Evolutionary conservation across 306 rosid genomes (phyloP), one percentile per base, ranked within the genome.

Genomic region (Heteromeles arbutifolia): DNA sequence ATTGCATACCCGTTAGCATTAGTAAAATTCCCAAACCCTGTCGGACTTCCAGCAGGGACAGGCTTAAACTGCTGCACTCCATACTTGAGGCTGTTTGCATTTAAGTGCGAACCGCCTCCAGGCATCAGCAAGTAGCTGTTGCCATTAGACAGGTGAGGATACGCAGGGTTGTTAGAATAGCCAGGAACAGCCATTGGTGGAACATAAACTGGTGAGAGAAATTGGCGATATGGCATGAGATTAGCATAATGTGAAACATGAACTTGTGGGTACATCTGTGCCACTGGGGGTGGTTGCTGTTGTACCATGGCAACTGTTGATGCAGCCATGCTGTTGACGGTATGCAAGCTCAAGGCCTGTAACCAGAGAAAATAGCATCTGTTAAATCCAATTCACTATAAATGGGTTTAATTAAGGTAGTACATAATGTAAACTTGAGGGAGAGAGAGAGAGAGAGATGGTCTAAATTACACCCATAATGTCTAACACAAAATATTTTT

Each of bases 101-200:
- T 96, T 61, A 90, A 86, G 87, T 96, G 96, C 50, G 98, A 88
- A 62, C 91, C 85, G 39, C 97, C 98, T 54, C 97, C 97, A 21
- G 98, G 96, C 98, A 96, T 96, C 88, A 96, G 81, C 85, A 96
- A 11, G 84, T 88, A 96, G 74, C 93, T 88, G 89, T 70, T 96
- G 53, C 97, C 98, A 77, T 86, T 92, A 59, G 97, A 77, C 48
- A 97, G 92, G 82, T 90, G 99, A 74, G 98, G 92, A 83, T 95
- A 95, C 26, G 97, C 90, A 84, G 96, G 82, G 69, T 79, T 92
- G 80, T 82, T 89, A 41, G 99, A 89, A 81, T 90, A 96, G 58
- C 98, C 97, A 25, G 97, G 99, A 90, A 96, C 81, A 52, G 93
- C 93, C 96, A 96, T 89, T 8, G 98, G 98, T n/a, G 99, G 97